Conservation (phyloP, 2,329 filamentous ascomycete genomes). For the Helotiales sp. region DNA sequence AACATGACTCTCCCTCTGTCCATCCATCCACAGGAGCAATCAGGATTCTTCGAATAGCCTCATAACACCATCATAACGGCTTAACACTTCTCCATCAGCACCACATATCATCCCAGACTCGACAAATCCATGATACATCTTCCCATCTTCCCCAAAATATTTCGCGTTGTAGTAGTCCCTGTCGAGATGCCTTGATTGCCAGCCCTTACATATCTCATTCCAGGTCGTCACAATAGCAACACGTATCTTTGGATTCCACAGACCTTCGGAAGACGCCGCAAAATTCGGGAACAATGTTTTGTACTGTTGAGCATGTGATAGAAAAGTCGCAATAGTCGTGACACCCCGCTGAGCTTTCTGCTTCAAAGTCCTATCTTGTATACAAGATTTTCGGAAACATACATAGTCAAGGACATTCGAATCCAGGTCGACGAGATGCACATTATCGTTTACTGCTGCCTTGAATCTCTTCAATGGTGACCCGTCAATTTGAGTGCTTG, state of each 20-base stretch:
- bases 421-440: slow-evolving; percentile 24
- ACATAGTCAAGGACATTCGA: slow-evolving; percentile 24
- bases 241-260: slow-evolving; percentile 19
- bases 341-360: slow-evolving; percentile 18
- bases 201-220: slow-evolving; percentile 11
- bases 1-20: not conserved
- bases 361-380: slow-evolving; percentile 10
- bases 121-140: slow-evolving; percentile 18
- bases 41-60: slow-evolving; percentile 16
- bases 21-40: not conserved
- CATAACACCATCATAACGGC: slow-evolving; percentile 27
- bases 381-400: slow-evolving; percentile 1
- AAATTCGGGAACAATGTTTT: slow-evolving; percentile 17
- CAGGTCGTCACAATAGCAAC: slow-evolving; percentile 16
- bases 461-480: not conserved
- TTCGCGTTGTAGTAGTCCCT: slow-evolving; percentile 12
- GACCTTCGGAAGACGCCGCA: slow-evolving; percentile 9
- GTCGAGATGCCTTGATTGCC: slow-evolving; percentile 22
- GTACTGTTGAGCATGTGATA: slow-evolving; percentile 20
- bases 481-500: slow-evolving; percentile 17
- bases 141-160: slow-evolving; percentile 16
- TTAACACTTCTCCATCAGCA: slow-evolving; percentile 20
- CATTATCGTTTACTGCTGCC: not conserved
- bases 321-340: not conserved
- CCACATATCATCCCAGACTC: slow-evolving; percentile 15